A percentile compares a stretch with the other conserved stretches of the same genome.
Evolutionary conservation across 192 early-diverging fungal species (phyloP).

Genomic region (Blastocladiella britannica): DNA sequence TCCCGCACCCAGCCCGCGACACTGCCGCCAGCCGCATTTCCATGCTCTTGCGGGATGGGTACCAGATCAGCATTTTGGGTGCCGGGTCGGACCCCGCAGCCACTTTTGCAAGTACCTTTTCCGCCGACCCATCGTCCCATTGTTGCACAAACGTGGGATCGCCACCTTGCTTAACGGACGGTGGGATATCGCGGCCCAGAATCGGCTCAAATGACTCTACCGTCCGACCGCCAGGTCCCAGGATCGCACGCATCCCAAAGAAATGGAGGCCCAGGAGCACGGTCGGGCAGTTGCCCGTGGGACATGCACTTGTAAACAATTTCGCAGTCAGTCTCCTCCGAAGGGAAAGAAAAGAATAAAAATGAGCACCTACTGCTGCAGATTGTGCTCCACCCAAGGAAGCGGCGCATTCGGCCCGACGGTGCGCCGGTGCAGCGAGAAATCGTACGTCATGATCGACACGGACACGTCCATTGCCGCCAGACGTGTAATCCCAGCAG

Average conservation of each 20-base stretch:
- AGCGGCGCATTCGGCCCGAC: not conserved
- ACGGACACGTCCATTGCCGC: too few relatives aligned
- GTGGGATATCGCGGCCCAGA: too few relatives aligned
- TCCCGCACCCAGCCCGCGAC: not conserved
- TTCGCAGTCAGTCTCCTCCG: not conserved
- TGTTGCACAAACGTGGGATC: too few relatives aligned
- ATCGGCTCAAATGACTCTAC: too few relatives aligned
- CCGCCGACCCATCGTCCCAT: too few relatives aligned
- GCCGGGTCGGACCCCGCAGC: too few relatives aligned
- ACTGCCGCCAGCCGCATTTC: not conserved
- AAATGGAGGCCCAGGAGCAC: not conserved
- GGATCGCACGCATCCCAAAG: not conserved
- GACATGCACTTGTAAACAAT: too few relatives aligned
- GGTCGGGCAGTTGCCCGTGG: too few relatives aligned
- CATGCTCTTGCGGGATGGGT: not conserved
- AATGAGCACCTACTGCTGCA: not conserved
- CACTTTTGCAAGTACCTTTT: too few relatives aligned
- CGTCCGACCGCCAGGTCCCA: too few relatives aligned
- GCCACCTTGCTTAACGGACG: too few relatives aligned
- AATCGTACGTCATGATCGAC: constrained; percentile 1
- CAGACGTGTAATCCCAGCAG: too few relatives aligned
- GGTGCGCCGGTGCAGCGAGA: not conserved
- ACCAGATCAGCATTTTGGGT: constrained; percentile 1
- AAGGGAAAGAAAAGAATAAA: not conserved
- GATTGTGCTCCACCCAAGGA: not conserved